Evolutionary conservation across 176 grass and related monocot genomes (phyloP).

Genomic region (bread wheat (Triticum aestivum)): IWGSC_CS_RefSeq_v2.1 NC_057812.1:731666362-731666861

Average conservation of each 20-base stretch:
- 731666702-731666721: background rate
- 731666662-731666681: background rate
- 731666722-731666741: background rate
- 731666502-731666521: rapidly evolving
- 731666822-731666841: background rate
- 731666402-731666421: background rate
- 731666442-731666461: background rate
- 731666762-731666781: background rate
- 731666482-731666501: background rate
- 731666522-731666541: background rate
- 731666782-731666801: rapidly evolving
- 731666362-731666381: background rate
- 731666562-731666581: rapidly evolving
- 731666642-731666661: background rate
- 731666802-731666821: background rate
- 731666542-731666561: background rate
- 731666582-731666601: background rate
- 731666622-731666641: rapidly evolving
- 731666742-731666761: background rate
- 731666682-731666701: background rate
- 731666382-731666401: background rate
- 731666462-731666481: background rate
- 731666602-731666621: background rate
- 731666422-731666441: rapidly evolving
- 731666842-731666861: background rate